Evolutionary conservation across 352 stramenopile genomes (phyloP), one percentile per base, ranked within the genome.

Genomic region (Phytopythium boreale): DNA sequence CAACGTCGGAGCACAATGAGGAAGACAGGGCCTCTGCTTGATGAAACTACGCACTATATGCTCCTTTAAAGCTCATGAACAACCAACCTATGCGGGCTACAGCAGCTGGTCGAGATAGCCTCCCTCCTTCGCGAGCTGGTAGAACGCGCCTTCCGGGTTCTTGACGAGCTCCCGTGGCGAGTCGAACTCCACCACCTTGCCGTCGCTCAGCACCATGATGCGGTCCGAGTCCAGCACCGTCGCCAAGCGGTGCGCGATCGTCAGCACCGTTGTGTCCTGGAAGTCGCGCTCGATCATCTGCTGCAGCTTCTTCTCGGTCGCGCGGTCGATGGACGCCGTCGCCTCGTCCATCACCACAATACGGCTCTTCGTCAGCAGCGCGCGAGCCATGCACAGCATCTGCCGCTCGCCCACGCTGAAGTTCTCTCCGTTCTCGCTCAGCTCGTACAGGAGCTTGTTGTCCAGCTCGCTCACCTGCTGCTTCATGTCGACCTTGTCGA

Each of bases 281-380:
- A 98, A 98, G 44, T 96, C 88, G 43, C 87, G 61, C 34, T 10
- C 4, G 20, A 49, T 49, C 41, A 49, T 12, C 4, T 12, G 15
- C 41, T 4, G 41, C 41, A 90, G 89, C 26, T 77, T 72, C 27
- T 70, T 56, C 74, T 97, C 87, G 26, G 69, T 82, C 44, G 72
- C 66, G 49, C 57, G 62, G 46, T 88, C 81, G 50, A 87, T 82
- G 15, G 75, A 83, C 22, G 82, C 80, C 15, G 93, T 98, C 2
- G 93, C 93, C 75, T 99, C 96, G 64, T 99, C 96, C 76, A 98
- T 93, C 6, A 98, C 71, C 22, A 99, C 69, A 50, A 98, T 94
- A 26, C 61, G 56, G 31, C 84, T 89, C 41, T 93, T 80, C 17
- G 76, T 76, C 15, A 99, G 65, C 51, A 98, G 70, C 17, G 94